Conservation (phyloP, 177 flowering plant species). For the Vitis hybrid region DNA sequence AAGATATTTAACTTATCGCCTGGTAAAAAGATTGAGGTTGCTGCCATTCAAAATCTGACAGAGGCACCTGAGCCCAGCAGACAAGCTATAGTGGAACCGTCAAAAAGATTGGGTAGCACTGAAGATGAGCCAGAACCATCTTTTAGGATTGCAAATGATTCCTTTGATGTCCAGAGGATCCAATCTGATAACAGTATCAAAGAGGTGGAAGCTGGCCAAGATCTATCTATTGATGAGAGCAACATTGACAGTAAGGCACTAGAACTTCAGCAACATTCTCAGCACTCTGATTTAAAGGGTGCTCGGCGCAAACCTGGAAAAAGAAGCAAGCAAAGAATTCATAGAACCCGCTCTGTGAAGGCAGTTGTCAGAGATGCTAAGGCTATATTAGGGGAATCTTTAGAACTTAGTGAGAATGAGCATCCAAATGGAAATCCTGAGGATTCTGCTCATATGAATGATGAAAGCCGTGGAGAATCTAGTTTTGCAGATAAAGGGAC, state of each 20-base stretch:
- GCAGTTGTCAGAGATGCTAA: constrained; percentile 71
- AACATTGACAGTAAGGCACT: constrained; percentile 23
- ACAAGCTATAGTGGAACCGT: constrained; percentile 16
- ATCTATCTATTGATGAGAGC: constrained; percentile 34
- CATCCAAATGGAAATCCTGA: constrained; percentile 31
- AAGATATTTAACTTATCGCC: constrained; percentile 47
- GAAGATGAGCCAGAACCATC: constrained; percentile 38
- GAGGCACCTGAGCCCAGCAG: constrained; percentile 14
- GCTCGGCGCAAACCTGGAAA: constrained; percentile 30
- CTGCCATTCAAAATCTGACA: constrained; percentile 16
- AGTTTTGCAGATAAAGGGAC: constrained; percentile 35
- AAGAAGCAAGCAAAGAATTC: constrained; percentile 41
- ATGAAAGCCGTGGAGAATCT: constrained; percentile 44
- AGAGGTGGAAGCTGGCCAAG: constrained; percentile 32
- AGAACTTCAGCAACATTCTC: constrained; percentile 42
- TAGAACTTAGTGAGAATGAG: constrained; percentile 22
- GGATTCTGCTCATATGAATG: constrained; percentile 29
- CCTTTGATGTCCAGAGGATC: constrained; percentile 34
- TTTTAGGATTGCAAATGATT: constrained; percentile 35
- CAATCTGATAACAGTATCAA: constrained; percentile 33
- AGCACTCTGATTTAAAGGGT: constrained; percentile 33
- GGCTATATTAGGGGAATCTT: constrained; percentile 44
- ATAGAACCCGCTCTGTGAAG: constrained; percentile 66
- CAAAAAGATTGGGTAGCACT: constrained; percentile 10
- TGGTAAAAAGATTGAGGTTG: constrained; percentile 37